These are phyloP conservation scores for Penicillium psychrosexuale DNA, from an alignment of 2,329 filamentous ascomycete species.

Conservation along the genomic window DNA sequence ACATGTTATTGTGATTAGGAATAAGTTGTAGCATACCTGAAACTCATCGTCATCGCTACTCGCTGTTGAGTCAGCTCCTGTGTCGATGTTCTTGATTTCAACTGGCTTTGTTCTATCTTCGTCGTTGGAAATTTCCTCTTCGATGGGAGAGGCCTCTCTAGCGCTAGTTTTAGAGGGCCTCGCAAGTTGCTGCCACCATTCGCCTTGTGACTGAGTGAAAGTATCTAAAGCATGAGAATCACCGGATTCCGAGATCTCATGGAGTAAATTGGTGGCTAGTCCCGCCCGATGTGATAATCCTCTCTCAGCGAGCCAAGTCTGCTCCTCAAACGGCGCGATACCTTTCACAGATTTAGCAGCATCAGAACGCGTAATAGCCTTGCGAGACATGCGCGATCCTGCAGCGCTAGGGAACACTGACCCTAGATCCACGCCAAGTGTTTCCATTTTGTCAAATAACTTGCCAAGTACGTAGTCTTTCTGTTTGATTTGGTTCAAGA, in stretches of 20 bases:
- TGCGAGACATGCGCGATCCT: constrained; percentile 46
- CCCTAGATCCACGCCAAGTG: constrained; percentile 54
- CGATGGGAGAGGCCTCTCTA: background rate
- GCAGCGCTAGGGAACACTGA: constrained; percentile 56
- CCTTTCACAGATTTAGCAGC: constrained; percentile 55
- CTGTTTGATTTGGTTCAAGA: constrained; percentile 51
- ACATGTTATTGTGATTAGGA: background rate
- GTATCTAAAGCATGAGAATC: constrained; percentile 4
- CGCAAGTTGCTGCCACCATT: constrained; percentile 37
- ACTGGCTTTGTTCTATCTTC: background rate
- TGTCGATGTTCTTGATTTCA: constrained; percentile 5
- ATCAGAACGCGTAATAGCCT: constrained; percentile 48
- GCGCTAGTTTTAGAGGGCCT: background rate
- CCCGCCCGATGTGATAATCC: constrained; percentile 15
- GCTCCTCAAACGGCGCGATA: constrained; percentile 52
- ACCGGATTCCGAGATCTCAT: constrained; percentile 22
- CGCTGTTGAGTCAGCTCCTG: constrained; percentile 23
- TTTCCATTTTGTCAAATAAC: constrained; percentile 58
- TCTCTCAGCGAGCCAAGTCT: constrained; percentile 42
- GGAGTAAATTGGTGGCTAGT: constrained; percentile 26
- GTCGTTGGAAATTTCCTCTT: constrained; percentile 1
- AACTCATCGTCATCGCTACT: constrained; percentile 38
- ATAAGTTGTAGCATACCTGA: constrained; percentile 29
- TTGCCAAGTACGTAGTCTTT: constrained; percentile 60
- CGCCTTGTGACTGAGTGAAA: constrained; percentile 20